Evolutionary conservation across 208 protist species (phyloP).

Genomic region (Leishmania amazonensis): DNA sequence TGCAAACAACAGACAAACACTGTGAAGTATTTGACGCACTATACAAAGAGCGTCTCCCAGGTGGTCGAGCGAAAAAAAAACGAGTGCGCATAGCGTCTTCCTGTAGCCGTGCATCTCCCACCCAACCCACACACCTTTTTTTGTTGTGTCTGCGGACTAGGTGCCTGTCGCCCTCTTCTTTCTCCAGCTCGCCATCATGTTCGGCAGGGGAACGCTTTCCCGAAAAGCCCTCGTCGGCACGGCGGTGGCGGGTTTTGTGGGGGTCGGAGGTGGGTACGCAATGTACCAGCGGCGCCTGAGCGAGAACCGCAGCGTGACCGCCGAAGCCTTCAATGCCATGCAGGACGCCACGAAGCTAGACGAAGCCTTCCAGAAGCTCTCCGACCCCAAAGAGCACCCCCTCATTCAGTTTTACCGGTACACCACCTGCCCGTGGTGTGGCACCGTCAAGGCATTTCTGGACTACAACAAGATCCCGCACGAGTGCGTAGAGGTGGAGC

Average conservation of each 20-base stretch:
- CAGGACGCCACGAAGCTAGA: conserved; percentile 63
- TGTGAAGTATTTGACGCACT: neutral
- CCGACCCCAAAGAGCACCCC: conserved; percentile 40
- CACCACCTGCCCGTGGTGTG: conserved; percentile 92
- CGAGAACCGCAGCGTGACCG: conserved; percentile 78
- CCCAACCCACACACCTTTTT: no score
- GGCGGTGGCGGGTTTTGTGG: conserved; percentile 34
- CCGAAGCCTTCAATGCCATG: conserved; percentile 75
- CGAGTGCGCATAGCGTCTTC: neutral
- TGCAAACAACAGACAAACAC: neutral
- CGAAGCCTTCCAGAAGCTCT: conserved; percentile 54
- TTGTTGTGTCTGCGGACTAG: neutral
- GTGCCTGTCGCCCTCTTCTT: neutral
- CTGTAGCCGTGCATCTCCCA: neutral
- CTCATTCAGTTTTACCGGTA: conserved; percentile 79
- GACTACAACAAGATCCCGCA: conserved; percentile 81
- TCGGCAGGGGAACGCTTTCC: conserved; percentile 48
- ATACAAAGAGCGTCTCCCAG: neutral
- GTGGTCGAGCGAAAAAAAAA: neutral
- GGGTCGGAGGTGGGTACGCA: conserved; percentile 56
- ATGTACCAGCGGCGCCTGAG: conserved; percentile 77
- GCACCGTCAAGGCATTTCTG: conserved; percentile 86
- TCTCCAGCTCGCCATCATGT: conserved; percentile 29
- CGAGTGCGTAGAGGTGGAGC: conserved; percentile 88
- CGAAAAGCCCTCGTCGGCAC: conserved; percentile 48